A percentile compares a stretch with the other conserved stretches of the same genome.
These are phyloP conservation scores for Misopates orontium DNA, from an alignment of 257 asterid species.

Conservation along the genomic window DNA sequence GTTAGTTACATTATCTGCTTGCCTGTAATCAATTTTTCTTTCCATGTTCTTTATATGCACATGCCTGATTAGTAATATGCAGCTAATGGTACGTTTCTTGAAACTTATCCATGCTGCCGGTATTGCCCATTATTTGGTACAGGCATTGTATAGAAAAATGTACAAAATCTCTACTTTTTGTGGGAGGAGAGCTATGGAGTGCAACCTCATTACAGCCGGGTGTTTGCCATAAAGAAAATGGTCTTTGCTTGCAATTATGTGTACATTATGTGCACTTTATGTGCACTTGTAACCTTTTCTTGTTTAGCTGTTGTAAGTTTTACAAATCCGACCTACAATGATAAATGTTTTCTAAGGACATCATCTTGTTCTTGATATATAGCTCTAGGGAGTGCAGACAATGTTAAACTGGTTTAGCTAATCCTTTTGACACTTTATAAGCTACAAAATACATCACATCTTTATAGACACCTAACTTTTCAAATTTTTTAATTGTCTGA, in stretches of 20 bases:
- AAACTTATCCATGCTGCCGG: neutral
- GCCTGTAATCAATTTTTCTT: too few relatives aligned
- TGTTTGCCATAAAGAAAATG: neutral
- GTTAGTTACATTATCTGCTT: neutral
- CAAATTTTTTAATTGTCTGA: slow-evolving; percentile 4
- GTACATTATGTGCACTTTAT: neutral
- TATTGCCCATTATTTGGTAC: neutral
- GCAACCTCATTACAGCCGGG: neutral
- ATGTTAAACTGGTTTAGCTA: too few relatives aligned
- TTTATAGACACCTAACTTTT: neutral
- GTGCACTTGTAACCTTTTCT: neutral
- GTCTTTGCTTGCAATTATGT: neutral
- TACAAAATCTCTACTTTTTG: neutral
- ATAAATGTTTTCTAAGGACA: neutral
- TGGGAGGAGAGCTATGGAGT: neutral
- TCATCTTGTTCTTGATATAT: neutral
- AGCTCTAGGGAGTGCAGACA: too few relatives aligned
- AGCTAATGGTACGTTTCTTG: neutral
- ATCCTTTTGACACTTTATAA: neutral
- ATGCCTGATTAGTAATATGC: neutral
- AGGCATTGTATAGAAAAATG: neutral
- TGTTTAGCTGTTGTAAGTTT: slow-evolving; percentile 1
- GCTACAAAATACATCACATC: neutral
- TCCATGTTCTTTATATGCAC: too few relatives aligned
- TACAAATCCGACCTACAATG: neutral